Base-by-base conservation (phyloP, 352 stramenopile genomes). In the Phytophthora lateralis region DNA sequence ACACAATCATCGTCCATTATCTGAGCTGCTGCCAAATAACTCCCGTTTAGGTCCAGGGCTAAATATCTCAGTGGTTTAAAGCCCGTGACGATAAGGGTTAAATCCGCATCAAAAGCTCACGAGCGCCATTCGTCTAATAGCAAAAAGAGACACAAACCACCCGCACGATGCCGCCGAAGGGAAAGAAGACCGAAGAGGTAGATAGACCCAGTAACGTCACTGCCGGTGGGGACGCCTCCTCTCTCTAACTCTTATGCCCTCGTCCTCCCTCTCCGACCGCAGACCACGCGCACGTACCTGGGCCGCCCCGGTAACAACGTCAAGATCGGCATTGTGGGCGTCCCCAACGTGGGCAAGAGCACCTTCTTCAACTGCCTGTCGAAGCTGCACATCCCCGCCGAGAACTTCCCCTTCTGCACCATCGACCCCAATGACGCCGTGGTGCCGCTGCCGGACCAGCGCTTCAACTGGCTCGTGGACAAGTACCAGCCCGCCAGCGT, bases 341-440 rank as follows among this genome's bases (percentile, higher is more conserved):
- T 99, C n/a, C 98, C 98, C 15, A 99, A 99, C 81, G 98, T 99
- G 27, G 98, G 98, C 69, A 99, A 99, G 80, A 98, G 85, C 21
- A 99, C 97, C 18, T 93, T 99, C 43, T 99, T 99, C 86, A 99
- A 99, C 89, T 97, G 96, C 29, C 67, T 99, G 59, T 97, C 90
- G 24, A 97, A 97, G 80, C 78, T 96, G 46, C 94, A 97, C 66
- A 97, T 97, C 53, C 78, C 90, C 3, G 84, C 88, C 35, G 90
- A 97, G 72, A 97, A 97, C 85, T 97, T 94, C 70, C 95, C 96
- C 38, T 99, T 99, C 74, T 99, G 97, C 76, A 99, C 97, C 45
- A 99, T 99, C 72, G 98, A 99, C 75, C 97, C 98, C 17, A 99
- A 99, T 66, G 95, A 99, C 53, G 96, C 97, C 14, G 91, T 98